These are phyloP conservation scores for Teunomyces stri DNA, from an alignment of 805 yeast species.

Conservation along the genomic window DNA sequence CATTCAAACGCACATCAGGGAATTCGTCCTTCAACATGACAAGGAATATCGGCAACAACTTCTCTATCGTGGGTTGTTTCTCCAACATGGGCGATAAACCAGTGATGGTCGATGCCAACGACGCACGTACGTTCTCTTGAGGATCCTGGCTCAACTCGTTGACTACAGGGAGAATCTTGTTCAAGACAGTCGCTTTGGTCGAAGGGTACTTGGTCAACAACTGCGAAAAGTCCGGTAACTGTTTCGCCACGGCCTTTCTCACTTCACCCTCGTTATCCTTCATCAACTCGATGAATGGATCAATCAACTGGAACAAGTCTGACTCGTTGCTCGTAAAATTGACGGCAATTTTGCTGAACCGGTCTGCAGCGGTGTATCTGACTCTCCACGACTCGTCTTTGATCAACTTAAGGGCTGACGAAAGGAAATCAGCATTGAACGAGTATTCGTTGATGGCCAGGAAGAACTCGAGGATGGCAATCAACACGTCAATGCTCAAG, in stretches of 20 bases:
- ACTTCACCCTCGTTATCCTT: slow-evolving; percentile 96
- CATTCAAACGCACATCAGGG: slow-evolving; percentile 93
- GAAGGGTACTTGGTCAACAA: slow-evolving; percentile 39
- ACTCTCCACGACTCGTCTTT: slow-evolving; percentile 97
- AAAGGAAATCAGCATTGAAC: slow-evolving; percentile 61
- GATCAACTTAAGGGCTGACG: slow-evolving; percentile 66
- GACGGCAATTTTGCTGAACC: slow-evolving; percentile 70
- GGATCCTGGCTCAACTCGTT: slow-evolving; percentile 84
- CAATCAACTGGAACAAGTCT: slow-evolving; percentile 58
- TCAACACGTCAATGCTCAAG: slow-evolving; percentile 81
- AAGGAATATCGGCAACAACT: slow-evolving; percentile 81
- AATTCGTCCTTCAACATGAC: slow-evolving; percentile 95
- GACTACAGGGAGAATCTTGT: slow-evolving; percentile 78
- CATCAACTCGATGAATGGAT: slow-evolving; percentile 73
- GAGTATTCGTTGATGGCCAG: slow-evolving; percentile 54
- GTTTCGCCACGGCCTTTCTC: slow-evolving; percentile 90
- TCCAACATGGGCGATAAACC: slow-evolving; percentile 83
- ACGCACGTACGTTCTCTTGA: slow-evolving; percentile 89
- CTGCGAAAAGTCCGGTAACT: slow-evolving; percentile 72
- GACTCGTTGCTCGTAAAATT: slow-evolving; percentile 58
- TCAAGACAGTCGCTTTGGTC: slow-evolving; percentile 51
- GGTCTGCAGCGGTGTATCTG: slow-evolving; percentile 96
- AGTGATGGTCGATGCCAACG: slow-evolving; percentile 85
- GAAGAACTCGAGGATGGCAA: slow-evolving; percentile 73
- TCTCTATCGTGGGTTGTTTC: slow-evolving; percentile 77